Base-by-base conservation (phyloP, 2,329 filamentous ascomycete genomes). In the Fusarium brevicatenulatum region DNA sequence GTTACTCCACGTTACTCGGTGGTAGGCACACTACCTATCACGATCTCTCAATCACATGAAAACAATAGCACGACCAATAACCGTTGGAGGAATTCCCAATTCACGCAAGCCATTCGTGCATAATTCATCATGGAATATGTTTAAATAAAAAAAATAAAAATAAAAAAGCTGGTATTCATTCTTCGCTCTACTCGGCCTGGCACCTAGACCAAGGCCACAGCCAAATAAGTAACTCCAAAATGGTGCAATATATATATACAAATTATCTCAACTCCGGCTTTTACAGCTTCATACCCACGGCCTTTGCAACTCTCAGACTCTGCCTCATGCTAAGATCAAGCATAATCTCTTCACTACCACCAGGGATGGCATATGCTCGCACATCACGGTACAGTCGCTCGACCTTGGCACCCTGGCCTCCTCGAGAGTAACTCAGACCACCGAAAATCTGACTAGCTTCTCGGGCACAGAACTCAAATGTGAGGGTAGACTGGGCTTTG, bases 371-470 rank as follows among this genome's bases (percentile, higher is more conserved):
- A 82, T 99, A 98, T 2, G 96, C 96, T 77, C 96, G 89, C 21
- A 98, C 96, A 82, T 99, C 96, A 71, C 96, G 90, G 84, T 98
- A 98, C 78, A 99, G 85, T 68, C 96, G 86, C 90, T 99, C 96
- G 58, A 98, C 90, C 90, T 98, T 98, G 66, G 91, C 95, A 69
- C 96, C 96, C 86, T 98, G 96, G 21, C 96, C 96, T 63, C 96
- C 96, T 47, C 95, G 90, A 67, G 91, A 95, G 86, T 98, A 98
- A 78, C 92, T 95, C 74, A 98, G 85, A 32, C 96, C 96, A 69
- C 96, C 96, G 78, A 98, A 99, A 83, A 99, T 98, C 88, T 99
- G 96, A 80, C 91, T 94, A 21, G 96, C 96, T 85, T 99, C 96
- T 68, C 95, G 90, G 37, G 96, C 96, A 84, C 96, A 99, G 87